phyloP scores from a whole-genome alignment of 345 rosid species.

The Cardiospermum halicacabum region DNA sequence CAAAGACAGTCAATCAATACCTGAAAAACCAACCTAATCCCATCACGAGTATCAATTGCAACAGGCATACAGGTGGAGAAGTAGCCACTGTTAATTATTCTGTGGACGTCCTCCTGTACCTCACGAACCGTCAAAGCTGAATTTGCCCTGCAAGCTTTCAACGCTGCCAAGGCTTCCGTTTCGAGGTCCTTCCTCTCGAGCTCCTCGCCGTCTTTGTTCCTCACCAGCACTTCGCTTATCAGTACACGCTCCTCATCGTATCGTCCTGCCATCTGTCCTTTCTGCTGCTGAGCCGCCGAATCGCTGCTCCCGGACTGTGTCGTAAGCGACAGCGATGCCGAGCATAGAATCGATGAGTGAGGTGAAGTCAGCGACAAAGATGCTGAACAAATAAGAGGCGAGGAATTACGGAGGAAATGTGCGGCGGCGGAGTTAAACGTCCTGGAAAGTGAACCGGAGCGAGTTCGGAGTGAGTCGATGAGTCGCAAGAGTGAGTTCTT shows the following conservation, averaged over 20 bases:
- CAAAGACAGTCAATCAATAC: slow-evolving; percentile 22
- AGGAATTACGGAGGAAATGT: neutral
- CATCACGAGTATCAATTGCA: slow-evolving; percentile 88
- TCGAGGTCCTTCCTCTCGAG: slow-evolving; percentile 90
- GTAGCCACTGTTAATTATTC: slow-evolving; percentile 87
- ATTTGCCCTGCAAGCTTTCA: slow-evolving; percentile 78
- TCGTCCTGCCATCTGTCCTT: slow-evolving; percentile 44
- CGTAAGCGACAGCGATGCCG: slow-evolving; percentile 44
- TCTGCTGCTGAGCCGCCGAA: slow-evolving; percentile 19
- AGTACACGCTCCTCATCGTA: slow-evolving; percentile 80
- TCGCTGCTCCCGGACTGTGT: slow-evolving; percentile 3
- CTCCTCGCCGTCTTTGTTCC: slow-evolving; percentile 92
- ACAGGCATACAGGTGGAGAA: slow-evolving; percentile 86
- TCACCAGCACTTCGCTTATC: slow-evolving; percentile 85
- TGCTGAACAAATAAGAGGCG: slow-evolving; percentile 38
- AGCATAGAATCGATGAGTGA: slow-evolving; percentile 41
- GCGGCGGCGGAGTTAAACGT: slow-evolving; percentile 18
- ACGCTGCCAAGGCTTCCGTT: slow-evolving; percentile 72
- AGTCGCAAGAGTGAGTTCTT: slow-evolving; percentile 25
- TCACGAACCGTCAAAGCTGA: slow-evolving; percentile 82
- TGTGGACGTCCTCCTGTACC: slow-evolving; percentile 90
- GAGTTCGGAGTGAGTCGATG: slow-evolving; percentile 28
- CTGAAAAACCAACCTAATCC: slow-evolving; percentile 87
- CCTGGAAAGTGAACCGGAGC: neutral
- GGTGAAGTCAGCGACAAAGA: slow-evolving; percentile 37